Evolutionary conservation across 2,329 filamentous ascomycete genomes (phyloP), one percentile per base, ranked within the genome.

Genomic region (Colletotrichum noveboracense): DNA sequence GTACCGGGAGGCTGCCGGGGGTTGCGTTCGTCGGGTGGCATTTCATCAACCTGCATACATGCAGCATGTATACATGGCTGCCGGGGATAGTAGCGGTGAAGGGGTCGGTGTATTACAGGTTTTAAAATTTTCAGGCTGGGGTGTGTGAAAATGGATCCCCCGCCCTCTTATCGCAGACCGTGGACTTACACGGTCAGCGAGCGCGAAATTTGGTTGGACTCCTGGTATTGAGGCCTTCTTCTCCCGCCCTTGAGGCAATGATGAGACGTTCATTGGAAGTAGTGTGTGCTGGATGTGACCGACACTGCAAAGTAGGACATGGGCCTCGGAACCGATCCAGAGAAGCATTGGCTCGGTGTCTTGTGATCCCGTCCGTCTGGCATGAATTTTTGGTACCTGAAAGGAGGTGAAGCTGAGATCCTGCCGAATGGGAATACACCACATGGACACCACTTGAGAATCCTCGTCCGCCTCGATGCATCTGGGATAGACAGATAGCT

Each of bases 361-460:
- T 66, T 68, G 64, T 68, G 70, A 73, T 56, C n/a, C 58, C 32
- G 48, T 36, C 32, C 38, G 34, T 43, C 43, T 64, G 55, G 30
- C 69, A 75, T 73, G 70, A 43, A 12, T 43, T 43, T 43, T 43
- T 43, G 38, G 38, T 43, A 43, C 38, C 38, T 43, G 38, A 28
- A 36, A 43, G 64, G 66, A 30, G 38, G 24, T 69, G 18, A 21
- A 65, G n/a, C 56, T 66, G 32, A 34, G 70, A 70, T 67, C 74
- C 74, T 66, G 70, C 76, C 76, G 76, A 77, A 77, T 77, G 36
- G 69, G 69, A 70, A 38, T 48, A 73, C 65, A 73, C 52, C 76
- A 77, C 69, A 77, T 77, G 76, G 61, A 74, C 38, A 62, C 66
- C 70, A 52, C 60, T 76, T 56, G 36, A n/a, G 28, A 21, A 75